Evolutionary conservation across 768 basidiomycete genomes (phyloP).

Genomic region (Lentinula boryana): DNA sequence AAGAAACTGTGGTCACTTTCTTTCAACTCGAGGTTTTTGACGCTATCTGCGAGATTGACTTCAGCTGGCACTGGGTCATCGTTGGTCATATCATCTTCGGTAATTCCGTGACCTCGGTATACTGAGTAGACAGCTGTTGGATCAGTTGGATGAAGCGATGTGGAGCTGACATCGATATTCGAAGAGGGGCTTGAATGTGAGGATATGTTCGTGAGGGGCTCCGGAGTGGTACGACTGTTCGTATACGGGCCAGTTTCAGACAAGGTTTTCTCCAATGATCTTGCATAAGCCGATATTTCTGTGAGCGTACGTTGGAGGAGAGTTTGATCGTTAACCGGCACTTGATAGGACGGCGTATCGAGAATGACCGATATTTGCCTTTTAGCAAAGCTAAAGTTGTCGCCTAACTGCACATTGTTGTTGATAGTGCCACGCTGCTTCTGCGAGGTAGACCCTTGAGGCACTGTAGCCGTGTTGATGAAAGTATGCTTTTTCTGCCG

Average conservation of each 20-base stretch:
- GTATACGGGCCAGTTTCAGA: background rate
- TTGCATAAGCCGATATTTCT: slow-evolving; percentile 1
- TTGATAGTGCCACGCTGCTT: background rate
- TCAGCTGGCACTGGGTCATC: background rate
- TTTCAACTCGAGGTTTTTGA: background rate
- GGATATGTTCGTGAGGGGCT: background rate
- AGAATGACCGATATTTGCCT: background rate
- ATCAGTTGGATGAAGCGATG: background rate
- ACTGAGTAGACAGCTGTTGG: background rate
- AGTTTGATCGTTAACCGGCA: background rate
- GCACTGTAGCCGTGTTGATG: background rate
- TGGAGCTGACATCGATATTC: background rate
- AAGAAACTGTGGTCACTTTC: slow-evolving; percentile 17
- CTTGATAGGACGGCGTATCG: background rate
- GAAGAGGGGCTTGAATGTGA: background rate
- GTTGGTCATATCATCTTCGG: background rate
- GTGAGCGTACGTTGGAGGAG: background rate
- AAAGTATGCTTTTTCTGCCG: background rate
- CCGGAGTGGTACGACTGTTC: background rate
- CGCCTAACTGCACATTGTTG: slow-evolving; percentile 1
- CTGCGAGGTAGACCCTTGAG: slow-evolving; percentile 1
- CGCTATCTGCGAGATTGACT: background rate
- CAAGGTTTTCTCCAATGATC: background rate
- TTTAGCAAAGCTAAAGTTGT: background rate
- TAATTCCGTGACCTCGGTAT: background rate